phyloP scores from a whole-genome alignment of 225 moss, liverwort and hornwort genomes.

The Ulota crispa region DNA sequence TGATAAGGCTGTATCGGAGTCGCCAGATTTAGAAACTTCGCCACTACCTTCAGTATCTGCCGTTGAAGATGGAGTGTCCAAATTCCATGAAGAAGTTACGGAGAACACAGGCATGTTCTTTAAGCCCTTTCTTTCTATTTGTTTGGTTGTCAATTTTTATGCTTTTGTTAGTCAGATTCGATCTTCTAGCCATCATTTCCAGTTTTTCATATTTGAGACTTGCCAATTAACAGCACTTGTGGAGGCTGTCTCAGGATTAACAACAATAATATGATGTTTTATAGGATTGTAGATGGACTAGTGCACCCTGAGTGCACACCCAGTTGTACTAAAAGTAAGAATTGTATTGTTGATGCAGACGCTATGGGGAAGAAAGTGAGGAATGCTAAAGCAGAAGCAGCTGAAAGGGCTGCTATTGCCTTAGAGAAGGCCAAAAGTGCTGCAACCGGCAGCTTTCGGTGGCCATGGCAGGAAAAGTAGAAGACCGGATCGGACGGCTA shows the following conservation, averaged over 20 bases:
- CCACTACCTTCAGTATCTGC: not conserved
- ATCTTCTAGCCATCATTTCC: not conserved
- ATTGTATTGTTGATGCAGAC: slow-evolving; percentile 5
- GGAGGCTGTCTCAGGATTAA: not conserved
- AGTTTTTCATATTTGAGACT: not conserved
- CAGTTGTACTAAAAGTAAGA: not conserved
- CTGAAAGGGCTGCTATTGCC: slow-evolving; percentile 17
- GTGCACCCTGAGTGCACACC: not conserved
- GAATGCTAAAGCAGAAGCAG: slow-evolving; percentile 15
- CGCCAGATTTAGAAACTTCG: slow-evolving; percentile 7
- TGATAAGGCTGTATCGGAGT: not conserved
- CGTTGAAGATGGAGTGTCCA: slow-evolving; percentile 7
- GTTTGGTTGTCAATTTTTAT: not conserved
- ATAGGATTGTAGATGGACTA: not conserved
- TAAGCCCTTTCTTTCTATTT: not conserved
- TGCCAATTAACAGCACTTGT: not conserved
- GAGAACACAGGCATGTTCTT: slow-evolving; percentile 4
- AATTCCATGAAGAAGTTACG: not conserved
- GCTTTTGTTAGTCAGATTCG: not conserved
- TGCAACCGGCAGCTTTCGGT: not conserved
- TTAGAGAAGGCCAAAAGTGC: slow-evolving; percentile 20
- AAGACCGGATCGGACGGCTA: not conserved
- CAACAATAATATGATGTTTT: not conserved
- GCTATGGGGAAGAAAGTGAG: not conserved
- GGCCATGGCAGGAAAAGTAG: slow-evolving; percentile 21